phyloP scores from a whole-genome alignment of 2,329 filamentous ascomycete genomes.

The Neonectria ditissima region DNA sequence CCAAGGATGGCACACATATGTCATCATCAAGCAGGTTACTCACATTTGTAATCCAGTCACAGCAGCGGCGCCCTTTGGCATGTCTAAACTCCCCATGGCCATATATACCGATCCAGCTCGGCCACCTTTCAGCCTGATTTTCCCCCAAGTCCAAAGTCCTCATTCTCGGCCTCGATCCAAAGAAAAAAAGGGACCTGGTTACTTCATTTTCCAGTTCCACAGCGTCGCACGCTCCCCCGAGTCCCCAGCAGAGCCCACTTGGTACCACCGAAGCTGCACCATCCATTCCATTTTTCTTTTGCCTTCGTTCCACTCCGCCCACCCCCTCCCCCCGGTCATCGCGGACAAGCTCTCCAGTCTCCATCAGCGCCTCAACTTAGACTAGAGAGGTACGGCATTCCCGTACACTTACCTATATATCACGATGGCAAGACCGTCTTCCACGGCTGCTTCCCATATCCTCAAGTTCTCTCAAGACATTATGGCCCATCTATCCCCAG shows the following conservation, averaged over 20 bases:
- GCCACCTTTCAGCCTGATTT: conserved; percentile 8
- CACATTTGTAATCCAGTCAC: background rate
- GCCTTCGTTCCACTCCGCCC: conserved; percentile 17
- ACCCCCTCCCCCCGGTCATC: conserved; percentile 11
- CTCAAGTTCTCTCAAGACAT: conserved; percentile 33
- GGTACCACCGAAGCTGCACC: conserved; percentile 24
- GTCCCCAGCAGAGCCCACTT: conserved; percentile 18
- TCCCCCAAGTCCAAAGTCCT: conserved; percentile 5
- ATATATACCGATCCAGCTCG: conserved; percentile 10
- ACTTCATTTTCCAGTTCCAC: conserved; percentile 17
- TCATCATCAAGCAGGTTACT: background rate
- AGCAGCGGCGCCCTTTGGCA: background rate
- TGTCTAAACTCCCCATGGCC: conserved; percentile 6
- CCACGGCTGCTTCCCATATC: conserved; percentile 31
- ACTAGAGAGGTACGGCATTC: conserved; percentile 33
- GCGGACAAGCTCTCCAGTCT: conserved; percentile 10
- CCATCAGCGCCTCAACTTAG: conserved; percentile 25
- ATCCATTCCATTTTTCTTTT: conserved; percentile 1
- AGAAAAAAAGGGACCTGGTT: conserved; percentile 15
- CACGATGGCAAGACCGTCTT: conserved; percentile 32
- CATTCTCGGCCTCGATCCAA: conserved; percentile 15
- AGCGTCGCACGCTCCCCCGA: conserved; percentile 19
- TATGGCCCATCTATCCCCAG: conserved; percentile 43
- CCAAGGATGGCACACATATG: background rate
- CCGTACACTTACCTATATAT: conserved; percentile 40